Conservation (phyloP, 2,329 filamentous ascomycete species). For the Fusarium chaquense region DNA sequence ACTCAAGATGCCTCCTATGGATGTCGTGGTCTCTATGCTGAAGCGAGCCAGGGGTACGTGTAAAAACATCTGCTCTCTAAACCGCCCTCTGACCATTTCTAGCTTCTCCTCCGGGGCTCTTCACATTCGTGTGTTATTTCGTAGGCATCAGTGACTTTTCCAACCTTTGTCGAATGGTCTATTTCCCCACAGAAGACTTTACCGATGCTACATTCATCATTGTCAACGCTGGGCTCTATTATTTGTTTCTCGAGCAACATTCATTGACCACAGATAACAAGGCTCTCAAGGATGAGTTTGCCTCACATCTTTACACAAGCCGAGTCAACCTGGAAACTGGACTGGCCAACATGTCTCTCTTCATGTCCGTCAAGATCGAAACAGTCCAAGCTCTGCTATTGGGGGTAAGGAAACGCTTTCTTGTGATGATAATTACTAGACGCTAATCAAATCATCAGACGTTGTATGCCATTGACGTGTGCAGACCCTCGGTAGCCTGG, state of each 20-base stretch:
- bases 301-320: constrained; percentile 56
- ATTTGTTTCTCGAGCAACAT: constrained; percentile 62
- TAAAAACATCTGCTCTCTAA: not conserved
- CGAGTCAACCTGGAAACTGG: constrained; percentile 64
- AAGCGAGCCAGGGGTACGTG: constrained; percentile 60
- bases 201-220: constrained; percentile 64
- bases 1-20: constrained; percentile 66
- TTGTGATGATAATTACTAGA: not conserved
- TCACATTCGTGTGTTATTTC: constrained; percentile 63
- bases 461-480: constrained; percentile 71
- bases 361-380: constrained; percentile 65
- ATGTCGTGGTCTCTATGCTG: constrained; percentile 61
- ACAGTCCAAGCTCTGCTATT: constrained; percentile 71
- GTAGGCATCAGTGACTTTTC: constrained; percentile 63
- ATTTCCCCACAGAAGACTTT: constrained; percentile 65
- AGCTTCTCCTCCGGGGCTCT: constrained; percentile 58
- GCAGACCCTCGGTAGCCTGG: constrained; percentile 73
- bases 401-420: constrained; percentile 58
- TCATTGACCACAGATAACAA: constrained; percentile 51
- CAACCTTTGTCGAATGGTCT: constrained; percentile 62
- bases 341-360: constrained; percentile 64
- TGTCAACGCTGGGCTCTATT: constrained; percentile 63
- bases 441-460: constrained; percentile 55
- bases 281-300: constrained; percentile 52
- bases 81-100: constrained; percentile 24